These are phyloP conservation scores for Sclerotinia minor DNA, from an alignment of 2,329 filamentous ascomycete genomes.

Conservation along the genomic window DNA sequence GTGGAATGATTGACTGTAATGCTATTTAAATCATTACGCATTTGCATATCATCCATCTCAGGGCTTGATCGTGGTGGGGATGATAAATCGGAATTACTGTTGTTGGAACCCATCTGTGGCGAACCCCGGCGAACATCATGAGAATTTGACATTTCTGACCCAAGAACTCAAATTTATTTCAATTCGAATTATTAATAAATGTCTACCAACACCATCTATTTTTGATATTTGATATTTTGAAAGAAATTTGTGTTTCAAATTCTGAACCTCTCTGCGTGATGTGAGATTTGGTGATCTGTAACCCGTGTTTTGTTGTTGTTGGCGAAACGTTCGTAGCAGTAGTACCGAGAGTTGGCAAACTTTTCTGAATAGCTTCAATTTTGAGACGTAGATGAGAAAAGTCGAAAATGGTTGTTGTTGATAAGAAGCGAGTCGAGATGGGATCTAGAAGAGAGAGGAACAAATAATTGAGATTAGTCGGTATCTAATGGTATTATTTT, in stretches of 20 bases:
- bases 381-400: slow-evolving; percentile 30
- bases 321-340: slow-evolving; percentile 18
- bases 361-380: slow-evolving; percentile 40
- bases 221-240: not conserved
- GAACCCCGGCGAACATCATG: slow-evolving; percentile 23
- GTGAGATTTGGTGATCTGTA: not conserved
- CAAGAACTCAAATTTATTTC: not conserved
- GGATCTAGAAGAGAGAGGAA: slow-evolving; percentile 8
- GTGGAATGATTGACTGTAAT: slow-evolving; percentile 33
- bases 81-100: slow-evolving; percentile 48
- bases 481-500: slow-evolving; percentile 28
- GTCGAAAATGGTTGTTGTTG: slow-evolving; percentile 21
- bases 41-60: slow-evolving; percentile 44
- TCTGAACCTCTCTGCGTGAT: not conserved
- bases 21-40: slow-evolving; percentile 30
- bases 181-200: not conserved
- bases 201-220: not conserved
- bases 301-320: slow-evolving; percentile 20
- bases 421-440: slow-evolving; percentile 19
- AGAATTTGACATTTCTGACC: slow-evolving; percentile 19
- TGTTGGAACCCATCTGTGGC: slow-evolving; percentile 27
- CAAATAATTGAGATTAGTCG: slow-evolving; percentile 23
- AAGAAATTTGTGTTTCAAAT: not conserved
- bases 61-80: slow-evolving; percentile 54
- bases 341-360: slow-evolving; percentile 11